A percentile compares a stretch with the other conserved stretches of the same genome.
Evolutionary conservation across 805 yeast species (phyloP).

Genomic region (Candida pseudofarinosa): DNA sequence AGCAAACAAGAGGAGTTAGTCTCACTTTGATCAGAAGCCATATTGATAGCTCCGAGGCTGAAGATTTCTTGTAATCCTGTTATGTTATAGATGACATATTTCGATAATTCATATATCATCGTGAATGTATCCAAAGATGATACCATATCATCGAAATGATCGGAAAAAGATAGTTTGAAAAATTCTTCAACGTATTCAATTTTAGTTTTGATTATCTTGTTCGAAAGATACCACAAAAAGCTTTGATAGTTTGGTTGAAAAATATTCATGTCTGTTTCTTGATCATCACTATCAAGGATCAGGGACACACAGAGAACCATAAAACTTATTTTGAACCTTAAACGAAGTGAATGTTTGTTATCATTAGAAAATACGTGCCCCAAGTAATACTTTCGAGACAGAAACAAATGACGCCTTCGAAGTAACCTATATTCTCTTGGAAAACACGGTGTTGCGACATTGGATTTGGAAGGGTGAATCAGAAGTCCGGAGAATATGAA

Average conservation of each 20-base stretch:
- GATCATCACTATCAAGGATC: neutral
- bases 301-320: conserved; percentile 16
- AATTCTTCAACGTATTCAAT: neutral
- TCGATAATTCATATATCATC: neutral
- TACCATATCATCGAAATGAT: neutral
- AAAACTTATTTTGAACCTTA: conserved; percentile 19
- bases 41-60: neutral
- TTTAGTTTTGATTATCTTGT: too few relatives aligned
- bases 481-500: conserved; percentile 25
- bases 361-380: conserved; percentile 15
- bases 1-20: neutral
- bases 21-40: neutral
- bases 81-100: neutral
- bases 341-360: conserved; percentile 23
- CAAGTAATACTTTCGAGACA: conserved; percentile 12
- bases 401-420: conserved; percentile 1
- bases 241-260: neutral
- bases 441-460: conserved; percentile 9
- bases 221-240: neutral
- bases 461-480: conserved; percentile 3
- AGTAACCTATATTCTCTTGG: conserved; percentile 20
- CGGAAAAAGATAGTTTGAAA: neutral
- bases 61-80: neutral
- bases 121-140: neutral
- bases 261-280: neutral